Evolutionary conservation across 2,329 filamentous ascomycete species (phyloP).

Genomic region (Verticillium dahliae): DNA sequence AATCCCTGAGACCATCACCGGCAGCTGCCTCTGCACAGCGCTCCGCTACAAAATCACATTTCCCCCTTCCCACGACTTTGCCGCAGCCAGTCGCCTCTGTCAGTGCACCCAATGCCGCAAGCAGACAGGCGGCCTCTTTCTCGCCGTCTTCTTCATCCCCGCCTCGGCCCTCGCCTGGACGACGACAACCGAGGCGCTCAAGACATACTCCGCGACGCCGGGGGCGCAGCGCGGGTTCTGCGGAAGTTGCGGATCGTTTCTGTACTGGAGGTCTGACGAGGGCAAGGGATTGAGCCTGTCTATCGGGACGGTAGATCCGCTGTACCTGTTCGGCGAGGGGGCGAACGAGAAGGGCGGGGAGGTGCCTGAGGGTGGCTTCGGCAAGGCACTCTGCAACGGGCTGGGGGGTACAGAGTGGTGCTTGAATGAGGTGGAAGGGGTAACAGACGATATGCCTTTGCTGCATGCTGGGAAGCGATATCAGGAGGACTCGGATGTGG

Average conservation of each 20-base stretch:
- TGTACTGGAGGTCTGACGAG: slow-evolving; percentile 36
- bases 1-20: slow-evolving; percentile 31
- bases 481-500: not conserved
- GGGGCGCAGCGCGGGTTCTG: slow-evolving; percentile 40
- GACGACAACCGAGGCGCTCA: slow-evolving; percentile 14
- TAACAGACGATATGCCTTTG: slow-evolving; percentile 34
- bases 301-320: slow-evolving; percentile 37
- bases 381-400: slow-evolving; percentile 28
- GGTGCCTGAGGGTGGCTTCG: slow-evolving; percentile 20
- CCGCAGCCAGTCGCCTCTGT: slow-evolving; percentile 36
- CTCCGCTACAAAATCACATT: slow-evolving; percentile 43
- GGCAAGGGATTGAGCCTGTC: slow-evolving; percentile 24
- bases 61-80: slow-evolving; percentile 36
- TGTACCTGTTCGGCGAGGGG: slow-evolving; percentile 23
- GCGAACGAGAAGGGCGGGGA: not conserved
- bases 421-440: slow-evolving; percentile 37
- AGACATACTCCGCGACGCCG: slow-evolving; percentile 32
- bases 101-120: slow-evolving; percentile 52
- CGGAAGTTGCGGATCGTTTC: slow-evolving; percentile 36
- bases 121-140: slow-evolving; percentile 39
- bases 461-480: slow-evolving; percentile 1
- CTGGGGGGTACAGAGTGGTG: slow-evolving; percentile 31
- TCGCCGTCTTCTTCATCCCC: slow-evolving; percentile 31
- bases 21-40: slow-evolving; percentile 44
- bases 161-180: slow-evolving; percentile 27